Percentiles rank a stretch among this genome's conserved stretches.
These are phyloP conservation scores for Venturia carpophila DNA, from an alignment of 2,329 filamentous ascomycete species.

Conservation along the genomic window DNA sequence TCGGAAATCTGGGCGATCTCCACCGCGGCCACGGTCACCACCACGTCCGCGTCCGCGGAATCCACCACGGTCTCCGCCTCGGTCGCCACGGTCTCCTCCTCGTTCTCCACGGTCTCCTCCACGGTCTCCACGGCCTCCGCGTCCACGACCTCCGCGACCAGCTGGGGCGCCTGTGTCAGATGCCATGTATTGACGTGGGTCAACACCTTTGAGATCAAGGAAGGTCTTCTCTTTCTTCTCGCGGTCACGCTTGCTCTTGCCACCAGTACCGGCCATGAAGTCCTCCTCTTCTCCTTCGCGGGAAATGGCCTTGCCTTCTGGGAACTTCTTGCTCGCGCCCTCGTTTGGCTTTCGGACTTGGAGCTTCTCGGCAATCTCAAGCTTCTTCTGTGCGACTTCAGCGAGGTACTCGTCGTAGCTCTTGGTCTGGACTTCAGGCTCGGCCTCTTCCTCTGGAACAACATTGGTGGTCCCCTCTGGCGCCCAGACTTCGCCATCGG, in stretches of 20 bases:
- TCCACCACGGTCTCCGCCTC: constrained; percentile 26
- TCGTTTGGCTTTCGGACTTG: constrained; percentile 88
- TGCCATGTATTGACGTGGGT: constrained; percentile 54
- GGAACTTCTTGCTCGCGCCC: constrained; percentile 92
- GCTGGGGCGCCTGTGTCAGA: constrained; percentile 32
- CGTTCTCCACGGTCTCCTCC: constrained; percentile 39
- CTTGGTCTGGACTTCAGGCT: constrained; percentile 79
- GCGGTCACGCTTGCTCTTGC: constrained; percentile 76
- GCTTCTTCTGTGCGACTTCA: constrained; percentile 68
- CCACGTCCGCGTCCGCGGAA: constrained; percentile 37
- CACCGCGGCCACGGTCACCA: constrained; percentile 37
- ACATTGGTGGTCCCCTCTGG: constrained; percentile 26
- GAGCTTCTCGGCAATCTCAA: constrained; percentile 57
- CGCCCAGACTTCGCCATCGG: constrained; percentile 34
- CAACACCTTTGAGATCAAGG: constrained; percentile 77
- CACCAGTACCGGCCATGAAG: constrained; percentile 65
- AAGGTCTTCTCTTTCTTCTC: constrained; percentile 88
- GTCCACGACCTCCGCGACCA: constrained; percentile 25
- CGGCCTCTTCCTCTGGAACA: constrained; percentile 33
- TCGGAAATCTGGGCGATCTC: constrained; percentile 35
- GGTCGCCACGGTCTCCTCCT: constrained; percentile 44
- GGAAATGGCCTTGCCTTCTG: constrained; percentile 61
- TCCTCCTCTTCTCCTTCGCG: constrained; percentile 53
- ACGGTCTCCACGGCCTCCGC: constrained; percentile 40
- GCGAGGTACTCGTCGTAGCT: constrained; percentile 85